A percentile compares a stretch with the other conserved stretches of the same genome.
phyloP scores from a whole-genome alignment of 2,329 filamentous ascomycete genomes.

The Calonectria pteridis region DNA sequence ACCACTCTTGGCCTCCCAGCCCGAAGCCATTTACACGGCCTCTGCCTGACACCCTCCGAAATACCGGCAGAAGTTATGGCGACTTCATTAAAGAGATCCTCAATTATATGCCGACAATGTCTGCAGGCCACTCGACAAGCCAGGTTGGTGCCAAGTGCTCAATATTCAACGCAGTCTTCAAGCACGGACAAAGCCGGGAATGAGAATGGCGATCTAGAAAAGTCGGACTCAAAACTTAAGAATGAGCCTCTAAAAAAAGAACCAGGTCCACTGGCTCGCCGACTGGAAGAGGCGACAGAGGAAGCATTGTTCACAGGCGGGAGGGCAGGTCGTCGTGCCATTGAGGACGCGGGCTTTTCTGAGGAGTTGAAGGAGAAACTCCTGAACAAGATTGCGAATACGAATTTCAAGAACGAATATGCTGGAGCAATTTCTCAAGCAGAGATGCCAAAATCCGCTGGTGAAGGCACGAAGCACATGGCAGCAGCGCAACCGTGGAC shows the following conservation, averaged over 20 bases:
- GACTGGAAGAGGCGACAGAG: conserved; percentile 73
- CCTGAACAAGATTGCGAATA: conserved; percentile 67
- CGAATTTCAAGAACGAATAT: conserved; percentile 66
- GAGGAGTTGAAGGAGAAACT: conserved; percentile 72
- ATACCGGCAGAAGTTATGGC: conserved; percentile 9
- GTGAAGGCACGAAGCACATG: conserved; percentile 75
- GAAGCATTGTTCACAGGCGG: conserved; percentile 71
- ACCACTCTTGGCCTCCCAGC: not conserved
- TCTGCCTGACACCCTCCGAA: not conserved
- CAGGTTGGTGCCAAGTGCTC: conserved; percentile 8
- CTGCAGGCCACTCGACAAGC: conserved; percentile 28
- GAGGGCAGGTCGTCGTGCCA: conserved; percentile 68
- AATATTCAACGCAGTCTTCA: conserved; percentile 36
- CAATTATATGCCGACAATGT: conserved; percentile 38
- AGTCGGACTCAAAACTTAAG: conserved; percentile 14
- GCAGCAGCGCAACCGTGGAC: conserved; percentile 81
- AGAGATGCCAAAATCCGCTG: conserved; percentile 67
- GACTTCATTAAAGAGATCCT: not conserved
- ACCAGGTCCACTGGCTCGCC: conserved; percentile 65
- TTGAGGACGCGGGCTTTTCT: conserved; percentile 74
- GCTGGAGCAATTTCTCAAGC: conserved; percentile 62
- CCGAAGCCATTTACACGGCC: not conserved
- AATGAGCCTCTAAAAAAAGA: conserved; percentile 29
- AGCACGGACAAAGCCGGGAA: not conserved
- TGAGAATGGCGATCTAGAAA: conserved; percentile 6